Conservation (phyloP, 2,329 filamentous ascomycete genomes). For the Calonectria henricotiae region DNA sequence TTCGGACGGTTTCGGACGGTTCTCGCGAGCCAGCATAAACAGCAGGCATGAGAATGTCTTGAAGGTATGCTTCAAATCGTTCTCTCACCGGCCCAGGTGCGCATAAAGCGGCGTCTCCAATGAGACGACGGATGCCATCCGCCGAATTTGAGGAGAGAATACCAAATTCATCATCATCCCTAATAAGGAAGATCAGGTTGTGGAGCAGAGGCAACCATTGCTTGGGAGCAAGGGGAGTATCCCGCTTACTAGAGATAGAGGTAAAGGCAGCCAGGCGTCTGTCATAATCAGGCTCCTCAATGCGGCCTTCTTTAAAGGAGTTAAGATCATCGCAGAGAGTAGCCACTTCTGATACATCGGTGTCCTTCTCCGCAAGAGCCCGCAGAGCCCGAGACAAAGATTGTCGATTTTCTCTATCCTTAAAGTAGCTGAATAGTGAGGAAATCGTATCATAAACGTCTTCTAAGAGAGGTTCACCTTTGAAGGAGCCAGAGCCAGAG, state of each 20-base stretch:
- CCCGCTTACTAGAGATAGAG: slow-evolving; percentile 76
- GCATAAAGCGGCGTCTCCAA: slow-evolving; percentile 74
- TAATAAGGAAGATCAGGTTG: slow-evolving; percentile 91
- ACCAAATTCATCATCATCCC: slow-evolving; percentile 89
- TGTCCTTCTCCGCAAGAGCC: slow-evolving; percentile 78
- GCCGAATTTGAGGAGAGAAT: slow-evolving; percentile 87
- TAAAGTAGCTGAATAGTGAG: slow-evolving; percentile 91
- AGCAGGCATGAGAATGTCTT: slow-evolving; percentile 79
- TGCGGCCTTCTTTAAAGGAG: slow-evolving; percentile 78
- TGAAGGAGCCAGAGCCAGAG: slow-evolving; percentile 68
- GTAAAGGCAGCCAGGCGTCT: slow-evolving; percentile 84
- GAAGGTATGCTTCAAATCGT: slow-evolving; percentile 73
- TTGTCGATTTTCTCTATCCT: slow-evolving; percentile 83
- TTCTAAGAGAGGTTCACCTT: slow-evolving; percentile 67
- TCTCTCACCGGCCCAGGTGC: slow-evolving; percentile 55
- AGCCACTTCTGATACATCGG: slow-evolving; percentile 75
- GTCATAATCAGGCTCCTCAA: slow-evolving; percentile 93
- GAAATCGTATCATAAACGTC: slow-evolving; percentile 83
- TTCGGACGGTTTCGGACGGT: slow-evolving; percentile 85
- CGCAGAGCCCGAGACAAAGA: slow-evolving; percentile 82
- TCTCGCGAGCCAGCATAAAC: slow-evolving; percentile 85
- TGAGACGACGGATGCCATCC: slow-evolving; percentile 83
- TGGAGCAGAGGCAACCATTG: slow-evolving; percentile 93
- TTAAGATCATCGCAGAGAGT: slow-evolving; percentile 85
- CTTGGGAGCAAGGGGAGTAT: slow-evolving; percentile 73